Conservation (phyloP, 805 yeast species). For the Martiniozyma abietophila region DNA sequence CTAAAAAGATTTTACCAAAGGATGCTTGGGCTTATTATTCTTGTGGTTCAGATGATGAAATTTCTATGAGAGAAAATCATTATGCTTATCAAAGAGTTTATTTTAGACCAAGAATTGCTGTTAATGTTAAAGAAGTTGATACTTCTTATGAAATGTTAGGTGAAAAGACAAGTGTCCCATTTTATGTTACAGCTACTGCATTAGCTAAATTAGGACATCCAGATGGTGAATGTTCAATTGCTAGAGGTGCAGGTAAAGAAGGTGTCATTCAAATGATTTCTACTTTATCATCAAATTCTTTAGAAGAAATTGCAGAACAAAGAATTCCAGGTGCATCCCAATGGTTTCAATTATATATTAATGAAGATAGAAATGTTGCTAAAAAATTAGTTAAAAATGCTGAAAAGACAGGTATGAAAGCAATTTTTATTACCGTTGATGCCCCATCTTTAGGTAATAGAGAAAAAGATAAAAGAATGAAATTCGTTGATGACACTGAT, state of each 20-base stretch:
- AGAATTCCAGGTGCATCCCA: conserved; percentile 60
- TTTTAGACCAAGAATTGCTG: conserved; percentile 76
- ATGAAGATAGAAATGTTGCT: conserved; percentile 61
- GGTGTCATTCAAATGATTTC: conserved; percentile 84
- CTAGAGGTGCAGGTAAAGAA: conserved; percentile 71
- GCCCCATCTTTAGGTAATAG: conserved; percentile 89
- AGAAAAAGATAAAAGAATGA: conserved; percentile 45
- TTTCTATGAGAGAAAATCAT: conserved; percentile 84
- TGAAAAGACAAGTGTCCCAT: conserved; percentile 59
- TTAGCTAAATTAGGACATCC: conserved; percentile 86
- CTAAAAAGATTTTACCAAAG: conserved; percentile 65
- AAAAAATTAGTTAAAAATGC: conserved; percentile 58
- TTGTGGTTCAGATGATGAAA: conserved; percentile 88
- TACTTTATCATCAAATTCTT: conserved; percentile 79
- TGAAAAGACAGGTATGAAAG: conserved; percentile 66
- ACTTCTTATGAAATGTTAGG: conserved; percentile 69
- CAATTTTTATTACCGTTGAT: conserved; percentile 82
- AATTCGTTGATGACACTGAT: conserved; percentile 34
- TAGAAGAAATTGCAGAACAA: conserved; percentile 75
- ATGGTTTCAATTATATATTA: conserved; percentile 86
- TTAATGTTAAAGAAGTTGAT: conserved; percentile 72
- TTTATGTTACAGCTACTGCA: conserved; percentile 88
- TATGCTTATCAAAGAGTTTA: conserved; percentile 80
- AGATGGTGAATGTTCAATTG: conserved; percentile 83
- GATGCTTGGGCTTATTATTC: conserved; percentile 92